A percentile compares a stretch with the other conserved stretches of the same genome.
Conservation (phyloP, 2,329 filamentous ascomycete species). For the Neofusicoccum kwambonambiense region DNA sequence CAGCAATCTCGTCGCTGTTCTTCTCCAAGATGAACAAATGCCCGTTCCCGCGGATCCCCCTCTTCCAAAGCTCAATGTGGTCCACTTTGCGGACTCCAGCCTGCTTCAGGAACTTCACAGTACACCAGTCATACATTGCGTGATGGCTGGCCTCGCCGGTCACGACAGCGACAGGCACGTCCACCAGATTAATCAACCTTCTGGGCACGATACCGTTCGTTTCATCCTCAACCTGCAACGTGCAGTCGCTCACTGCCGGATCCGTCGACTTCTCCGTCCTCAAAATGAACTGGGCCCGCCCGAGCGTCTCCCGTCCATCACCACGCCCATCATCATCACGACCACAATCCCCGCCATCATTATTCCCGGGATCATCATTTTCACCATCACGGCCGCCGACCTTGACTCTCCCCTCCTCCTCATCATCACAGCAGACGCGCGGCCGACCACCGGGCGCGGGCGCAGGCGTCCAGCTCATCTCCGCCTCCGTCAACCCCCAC, state of each 20-base stretch:
- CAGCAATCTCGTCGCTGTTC: slow-evolving; percentile 2
- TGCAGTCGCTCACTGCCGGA: neutral
- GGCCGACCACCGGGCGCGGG: no score
- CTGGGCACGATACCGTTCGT: neutral
- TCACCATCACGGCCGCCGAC: neutral
- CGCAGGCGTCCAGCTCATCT: neutral
- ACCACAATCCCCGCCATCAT: neutral
- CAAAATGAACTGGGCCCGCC: neutral
- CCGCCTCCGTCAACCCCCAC: neutral
- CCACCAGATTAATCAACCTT: neutral
- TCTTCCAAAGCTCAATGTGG: neutral
- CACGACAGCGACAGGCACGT: neutral
- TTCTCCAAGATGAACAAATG: slow-evolving; percentile 1
- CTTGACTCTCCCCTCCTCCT: neutral
- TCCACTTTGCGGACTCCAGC: neutral
- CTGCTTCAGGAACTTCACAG: neutral
- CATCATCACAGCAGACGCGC: neutral
- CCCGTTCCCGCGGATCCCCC: neutral
- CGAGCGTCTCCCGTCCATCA: neutral
- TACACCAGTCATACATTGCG: neutral
- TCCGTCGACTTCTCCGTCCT: neutral
- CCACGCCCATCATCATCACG: neutral
- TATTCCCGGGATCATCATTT: neutral
- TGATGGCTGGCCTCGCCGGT: neutral
- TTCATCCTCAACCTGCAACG: neutral